Percentiles rank a stretch among this genome's conserved stretches.
These are phyloP conservation scores for Neonectria punicea DNA, from an alignment of 2,329 filamentous ascomycete species.

Conservation along the genomic window DNA sequence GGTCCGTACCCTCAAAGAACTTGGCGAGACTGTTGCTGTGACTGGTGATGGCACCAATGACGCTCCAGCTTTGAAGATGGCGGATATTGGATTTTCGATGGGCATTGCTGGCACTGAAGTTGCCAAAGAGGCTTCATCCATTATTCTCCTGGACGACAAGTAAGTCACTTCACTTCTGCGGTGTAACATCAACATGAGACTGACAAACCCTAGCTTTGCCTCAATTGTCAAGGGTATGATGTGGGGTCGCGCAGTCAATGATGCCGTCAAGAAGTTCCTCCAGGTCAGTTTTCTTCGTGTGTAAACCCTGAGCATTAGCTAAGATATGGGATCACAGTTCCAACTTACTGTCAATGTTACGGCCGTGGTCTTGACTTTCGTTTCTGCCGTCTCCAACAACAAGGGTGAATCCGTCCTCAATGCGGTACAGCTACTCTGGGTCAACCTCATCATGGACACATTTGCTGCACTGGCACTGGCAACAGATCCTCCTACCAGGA, in stretches of 20 bases:
- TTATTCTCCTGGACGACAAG: conserved; percentile 71
- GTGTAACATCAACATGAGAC: neutral
- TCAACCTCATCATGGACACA: conserved; percentile 73
- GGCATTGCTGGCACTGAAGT: conserved; percentile 73
- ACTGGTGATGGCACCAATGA: conserved; percentile 74
- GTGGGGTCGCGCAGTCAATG: conserved; percentile 72
- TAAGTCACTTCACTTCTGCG: conserved; percentile 18
- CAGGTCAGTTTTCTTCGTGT: conserved; percentile 51
- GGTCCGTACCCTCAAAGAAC: conserved; percentile 69
- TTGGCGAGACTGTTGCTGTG: conserved; percentile 68
- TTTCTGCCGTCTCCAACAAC: conserved; percentile 65
- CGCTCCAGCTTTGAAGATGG: conserved; percentile 68
- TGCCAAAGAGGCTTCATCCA: conserved; percentile 70
- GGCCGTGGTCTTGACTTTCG: conserved; percentile 67
- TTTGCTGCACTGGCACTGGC: conserved; percentile 72
- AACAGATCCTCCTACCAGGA: conserved; percentile 69
- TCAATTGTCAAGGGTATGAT: conserved; percentile 70
- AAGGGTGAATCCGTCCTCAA: conserved; percentile 65
- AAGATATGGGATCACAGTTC: conserved; percentile 53
- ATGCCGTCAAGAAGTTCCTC: conserved; percentile 71
- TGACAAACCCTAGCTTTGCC: conserved; percentile 52
- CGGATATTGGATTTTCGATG: conserved; percentile 73
- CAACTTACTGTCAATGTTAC: conserved; percentile 73
- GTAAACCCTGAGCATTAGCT: neutral
- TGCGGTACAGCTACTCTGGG: conserved; percentile 70